Evolutionary conservation across 1,284 basidiomycete species (phyloP), one percentile per base, ranked within the genome.

Genomic region (Ceratobasidium sp.): DNA sequence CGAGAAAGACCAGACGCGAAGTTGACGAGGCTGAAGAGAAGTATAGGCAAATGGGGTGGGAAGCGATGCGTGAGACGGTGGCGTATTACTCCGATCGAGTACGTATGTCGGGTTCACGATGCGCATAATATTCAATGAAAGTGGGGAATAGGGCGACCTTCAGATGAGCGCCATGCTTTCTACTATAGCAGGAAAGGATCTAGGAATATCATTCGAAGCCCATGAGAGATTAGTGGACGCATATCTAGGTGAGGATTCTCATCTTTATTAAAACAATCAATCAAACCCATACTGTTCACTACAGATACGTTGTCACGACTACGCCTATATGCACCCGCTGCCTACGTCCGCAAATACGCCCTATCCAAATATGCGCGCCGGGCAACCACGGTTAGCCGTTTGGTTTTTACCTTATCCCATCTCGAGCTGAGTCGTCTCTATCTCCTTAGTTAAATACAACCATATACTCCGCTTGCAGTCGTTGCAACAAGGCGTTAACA

Each of bases 161-260:
- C 92, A 93, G 78, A 90, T 88, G 84, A 92, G 92, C 80, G 88
- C 90, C 2, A 87, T 91, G 84, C 79, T 93, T 22, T 84, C 87
- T 1, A 79, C 90, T 1, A 82, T 92, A 27, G 90, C 88, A 11
- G 82, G 85, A 0, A 77, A 83, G 54, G 90, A 92, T 79, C 81
- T 93, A 37, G 78, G 79, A 24, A 80, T 92, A 11, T 31, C 56
- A 11, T 13, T 19, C 19, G 68, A 79, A 82, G 4, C 80, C 81
- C 37, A 79, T 79, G 64, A 83, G 88, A 54, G 81, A 27, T 31
- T 83, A n/a, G 78, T 84, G 31, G 84, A 85, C 75, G 83, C 88
- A 0, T 93, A 93, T 78, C 84, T 92, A 34, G 92, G 92, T 92
- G 74, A 16, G 83, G 41, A n/a, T 24, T 24, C n/a, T 59, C 13